Conservation (phyloP, 306 rosid species). For the Citrullus mucosospermus region DNA sequence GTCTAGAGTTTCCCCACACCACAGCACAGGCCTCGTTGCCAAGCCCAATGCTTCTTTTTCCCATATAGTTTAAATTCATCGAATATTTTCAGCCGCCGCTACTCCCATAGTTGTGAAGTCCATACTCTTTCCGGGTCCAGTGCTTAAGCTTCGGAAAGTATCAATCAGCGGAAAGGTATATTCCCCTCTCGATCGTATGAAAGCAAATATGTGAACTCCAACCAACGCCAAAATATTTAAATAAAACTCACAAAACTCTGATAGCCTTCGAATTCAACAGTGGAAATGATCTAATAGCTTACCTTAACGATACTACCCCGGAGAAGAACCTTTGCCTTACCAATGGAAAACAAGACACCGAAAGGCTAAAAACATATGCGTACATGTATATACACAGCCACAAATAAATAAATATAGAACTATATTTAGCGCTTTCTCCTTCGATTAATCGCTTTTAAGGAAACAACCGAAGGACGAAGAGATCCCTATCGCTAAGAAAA, state of each 20-base stretch:
- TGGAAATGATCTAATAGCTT: background rate
- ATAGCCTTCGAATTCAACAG: background rate
- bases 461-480: background rate
- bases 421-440: background rate
- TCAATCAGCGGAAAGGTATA: background rate
- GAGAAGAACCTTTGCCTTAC: background rate
- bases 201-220: background rate
- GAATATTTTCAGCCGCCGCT: background rate
- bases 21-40: background rate
- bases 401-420: background rate
- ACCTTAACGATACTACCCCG: background rate
- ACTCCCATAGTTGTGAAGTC: background rate
- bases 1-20: background rate
- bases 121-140: background rate
- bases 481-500: background rate
- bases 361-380: background rate
- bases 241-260: background rate
- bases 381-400: background rate
- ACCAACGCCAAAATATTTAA: background rate
- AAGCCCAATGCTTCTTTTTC: background rate
- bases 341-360: background rate
- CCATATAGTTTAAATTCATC: background rate
- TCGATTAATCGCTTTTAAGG: background rate
- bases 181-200: background rate
- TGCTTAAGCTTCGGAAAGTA: background rate